Percentiles rank a stretch among this genome's conserved stretches.
These are phyloP conservation scores for Thelonectria blattea DNA, from an alignment of 2,329 filamentous ascomycete species.

Conservation along the genomic window DNA sequence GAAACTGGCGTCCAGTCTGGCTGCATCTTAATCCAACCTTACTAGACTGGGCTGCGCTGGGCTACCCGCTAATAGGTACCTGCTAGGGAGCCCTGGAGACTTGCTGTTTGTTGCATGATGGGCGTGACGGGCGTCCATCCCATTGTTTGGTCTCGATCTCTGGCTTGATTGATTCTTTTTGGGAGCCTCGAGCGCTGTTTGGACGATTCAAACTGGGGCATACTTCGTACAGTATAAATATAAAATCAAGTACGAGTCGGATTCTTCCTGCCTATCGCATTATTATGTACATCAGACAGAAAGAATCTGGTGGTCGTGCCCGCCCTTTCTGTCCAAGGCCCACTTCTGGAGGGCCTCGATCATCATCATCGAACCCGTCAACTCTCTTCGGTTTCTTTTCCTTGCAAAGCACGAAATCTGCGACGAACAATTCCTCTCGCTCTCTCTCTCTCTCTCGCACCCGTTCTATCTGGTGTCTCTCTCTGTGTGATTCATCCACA, in stretches of 20 bases:
- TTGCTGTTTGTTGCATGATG: constrained; percentile 14
- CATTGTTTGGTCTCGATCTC: constrained; percentile 19
- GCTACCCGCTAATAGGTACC: constrained; percentile 7
- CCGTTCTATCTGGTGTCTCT: no score
- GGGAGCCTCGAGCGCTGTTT: no score
- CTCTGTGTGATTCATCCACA: no score
- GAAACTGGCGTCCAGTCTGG: constrained; percentile 14
- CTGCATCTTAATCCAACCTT: neutral
- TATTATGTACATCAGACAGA: no score
- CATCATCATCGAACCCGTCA: neutral
- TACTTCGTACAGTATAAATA: no score
- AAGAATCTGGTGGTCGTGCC: no score
- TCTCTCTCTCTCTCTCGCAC: no score
- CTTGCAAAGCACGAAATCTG: neutral
- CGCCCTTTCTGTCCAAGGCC: constrained; percentile 2
- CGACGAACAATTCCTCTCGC: neutral
- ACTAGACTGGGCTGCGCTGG: constrained; percentile 13
- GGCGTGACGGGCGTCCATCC: neutral
- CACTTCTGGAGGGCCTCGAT: neutral
- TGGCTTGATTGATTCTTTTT: neutral
- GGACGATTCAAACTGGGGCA: no score
- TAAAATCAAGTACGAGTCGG: no score
- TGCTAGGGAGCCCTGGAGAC: neutral
- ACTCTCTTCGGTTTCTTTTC: neutral
- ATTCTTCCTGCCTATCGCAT: no score